Evolutionary conservation across 1,284 basidiomycete species (phyloP).

Genomic region (Volvariella surrecta): DNA sequence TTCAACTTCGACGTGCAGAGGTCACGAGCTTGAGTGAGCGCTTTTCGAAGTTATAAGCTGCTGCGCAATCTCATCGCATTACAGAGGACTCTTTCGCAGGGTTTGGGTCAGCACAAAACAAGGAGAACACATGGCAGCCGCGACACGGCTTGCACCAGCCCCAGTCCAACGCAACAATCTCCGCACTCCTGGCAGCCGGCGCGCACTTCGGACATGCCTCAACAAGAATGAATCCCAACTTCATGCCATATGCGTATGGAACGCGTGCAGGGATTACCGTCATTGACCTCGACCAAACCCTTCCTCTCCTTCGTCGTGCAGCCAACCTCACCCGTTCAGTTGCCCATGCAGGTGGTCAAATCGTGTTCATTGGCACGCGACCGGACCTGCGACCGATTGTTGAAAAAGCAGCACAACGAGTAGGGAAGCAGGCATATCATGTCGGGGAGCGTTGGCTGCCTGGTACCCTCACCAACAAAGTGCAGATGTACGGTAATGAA

Average conservation of each 20-base stretch:
- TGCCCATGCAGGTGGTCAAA: conserved; percentile 74
- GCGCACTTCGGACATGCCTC: conserved; percentile 91
- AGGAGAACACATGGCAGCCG: conserved; percentile 65
- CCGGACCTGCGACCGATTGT: conserved; percentile 72
- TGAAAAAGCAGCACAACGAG: conserved; percentile 71
- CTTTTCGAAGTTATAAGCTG: conserved; percentile 8
- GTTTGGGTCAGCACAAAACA: conserved; percentile 74
- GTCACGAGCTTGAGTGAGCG: conserved; percentile 45
- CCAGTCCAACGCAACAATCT: conserved; percentile 65
- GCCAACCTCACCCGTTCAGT: conserved; percentile 82
- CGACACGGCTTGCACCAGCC: conserved; percentile 68
- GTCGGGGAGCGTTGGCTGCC: conserved; percentile 90
- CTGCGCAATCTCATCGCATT: conserved; percentile 6
- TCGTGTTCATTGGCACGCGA: conserved; percentile 89
- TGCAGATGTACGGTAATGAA: conserved; percentile 66
- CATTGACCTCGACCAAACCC: conserved; percentile 93
- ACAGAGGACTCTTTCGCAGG: conserved; percentile 59
- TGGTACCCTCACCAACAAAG: conserved; percentile 88
- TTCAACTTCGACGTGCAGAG: conserved; percentile 50
- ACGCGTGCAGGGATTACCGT: conserved; percentile 85
- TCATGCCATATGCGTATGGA: conserved; percentile 92
- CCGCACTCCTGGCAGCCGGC: conserved; percentile 86
- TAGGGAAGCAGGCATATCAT: conserved; percentile 75
- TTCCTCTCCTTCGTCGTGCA: conserved; percentile 87
- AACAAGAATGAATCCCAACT: conserved; percentile 79